phyloP scores from a whole-genome alignment of 1,284 basidiomycete genomes.

The Stygiomarasmius scandens region DNA sequence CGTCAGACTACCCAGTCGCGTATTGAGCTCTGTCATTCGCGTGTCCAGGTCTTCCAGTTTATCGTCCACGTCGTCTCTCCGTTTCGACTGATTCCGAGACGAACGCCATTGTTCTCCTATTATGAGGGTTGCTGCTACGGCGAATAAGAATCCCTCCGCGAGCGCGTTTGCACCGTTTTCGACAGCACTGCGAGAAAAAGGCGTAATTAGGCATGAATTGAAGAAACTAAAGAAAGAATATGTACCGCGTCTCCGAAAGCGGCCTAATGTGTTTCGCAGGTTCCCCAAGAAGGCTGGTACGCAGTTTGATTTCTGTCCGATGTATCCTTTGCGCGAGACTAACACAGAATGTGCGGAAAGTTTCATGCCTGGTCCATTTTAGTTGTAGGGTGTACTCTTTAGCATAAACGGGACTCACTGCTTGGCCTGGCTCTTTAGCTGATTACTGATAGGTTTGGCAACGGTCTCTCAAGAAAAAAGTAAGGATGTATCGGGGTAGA shows the following conservation, averaged over 20 bases:
- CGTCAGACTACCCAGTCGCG: conserved; percentile 48
- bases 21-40: conserved; percentile 49
- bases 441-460: conserved; percentile 82
- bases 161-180: conserved; percentile 87
- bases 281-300: conserved; percentile 82
- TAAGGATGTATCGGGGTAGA: background rate
- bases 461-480: conserved; percentile 56
- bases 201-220: background rate
- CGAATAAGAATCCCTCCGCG: conserved; percentile 86
- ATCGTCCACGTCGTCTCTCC: conserved; percentile 77
- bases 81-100: conserved; percentile 72
- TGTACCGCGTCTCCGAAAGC: conserved; percentile 79
- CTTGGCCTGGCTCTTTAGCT: conserved; percentile 76
- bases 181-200: conserved; percentile 62
- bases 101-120: conserved; percentile 80
- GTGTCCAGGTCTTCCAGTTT: conserved; percentile 61
- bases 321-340: conserved; percentile 83
- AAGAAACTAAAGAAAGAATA: conserved; percentile 12
- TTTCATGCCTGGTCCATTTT: conserved; percentile 79
- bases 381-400: no score
- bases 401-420: conserved; percentile 52
- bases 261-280: conserved; percentile 78
- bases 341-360: conserved; percentile 77
- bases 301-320: conserved; percentile 74
- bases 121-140: conserved; percentile 77